Evolutionary conservation across 176 grass and related monocot genomes (phyloP).

Genomic region (Oryza officinalis): DNA sequence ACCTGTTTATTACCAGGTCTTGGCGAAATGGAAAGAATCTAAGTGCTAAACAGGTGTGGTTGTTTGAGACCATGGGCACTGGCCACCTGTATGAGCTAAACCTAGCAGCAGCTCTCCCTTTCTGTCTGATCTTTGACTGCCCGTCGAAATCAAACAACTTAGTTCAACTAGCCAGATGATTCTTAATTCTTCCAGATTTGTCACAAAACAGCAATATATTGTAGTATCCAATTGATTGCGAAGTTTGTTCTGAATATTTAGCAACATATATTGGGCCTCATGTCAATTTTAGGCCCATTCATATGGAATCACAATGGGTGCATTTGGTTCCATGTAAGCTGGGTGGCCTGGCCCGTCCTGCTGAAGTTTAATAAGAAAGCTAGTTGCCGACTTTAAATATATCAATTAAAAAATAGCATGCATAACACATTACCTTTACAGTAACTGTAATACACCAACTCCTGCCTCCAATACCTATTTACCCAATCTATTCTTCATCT

Average conservation of each 20-base stretch:
- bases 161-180: neutral
- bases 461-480: too few species aligned
- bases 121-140: neutral
- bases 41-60: conserved; percentile 37
- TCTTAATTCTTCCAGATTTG: neutral
- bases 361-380: too few species aligned
- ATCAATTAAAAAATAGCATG: too few species aligned
- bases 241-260: neutral
- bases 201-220: neutral
- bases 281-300: too few species aligned
- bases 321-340: too few species aligned
- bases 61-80: neutral
- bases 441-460: too few species aligned
- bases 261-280: too few species aligned
- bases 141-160: neutral
- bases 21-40: neutral
- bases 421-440: too few species aligned
- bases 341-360: too few species aligned
- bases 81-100: conserved; percentile 6
- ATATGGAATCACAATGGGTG: too few species aligned
- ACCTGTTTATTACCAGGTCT: neutral
- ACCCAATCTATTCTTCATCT: too few species aligned
- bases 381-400: too few species aligned
- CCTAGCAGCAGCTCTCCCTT: neutral
- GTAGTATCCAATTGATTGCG: neutral